These are phyloP conservation scores for Pyrus bretschneideri DNA, from an alignment of 306 rosid species.

Conservation along the genomic window DNA sequence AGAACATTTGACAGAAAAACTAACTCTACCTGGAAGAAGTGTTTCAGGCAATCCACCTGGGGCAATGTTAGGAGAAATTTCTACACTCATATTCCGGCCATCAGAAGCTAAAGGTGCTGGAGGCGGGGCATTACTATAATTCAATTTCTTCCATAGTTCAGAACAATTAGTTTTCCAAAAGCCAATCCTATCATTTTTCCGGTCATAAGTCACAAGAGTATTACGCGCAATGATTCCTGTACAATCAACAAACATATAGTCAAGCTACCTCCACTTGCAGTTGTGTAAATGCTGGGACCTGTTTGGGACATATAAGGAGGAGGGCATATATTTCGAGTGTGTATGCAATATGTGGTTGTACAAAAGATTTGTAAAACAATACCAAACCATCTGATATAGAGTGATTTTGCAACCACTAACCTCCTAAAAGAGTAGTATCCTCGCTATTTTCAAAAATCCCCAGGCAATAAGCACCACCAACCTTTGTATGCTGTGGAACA, in stretches of 20 bases:
- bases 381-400: not conserved
- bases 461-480: conserved; percentile 45
- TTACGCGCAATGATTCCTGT: conserved; percentile 49
- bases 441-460: conserved; percentile 40
- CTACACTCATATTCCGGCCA: conserved; percentile 16
- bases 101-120: conserved; percentile 10
- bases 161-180: conserved; percentile 52
- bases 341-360: not conserved
- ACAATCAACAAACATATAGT: not conserved
- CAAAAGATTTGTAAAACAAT: not conserved
- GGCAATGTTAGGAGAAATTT: conserved; percentile 16
- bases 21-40: conserved; percentile 27
- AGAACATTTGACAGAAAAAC: not conserved
- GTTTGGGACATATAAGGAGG: not conserved
- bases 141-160: conserved; percentile 35
- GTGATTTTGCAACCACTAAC: conserved; percentile 2
- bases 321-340: not conserved
- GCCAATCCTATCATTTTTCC: conserved; percentile 33
- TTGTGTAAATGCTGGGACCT: not conserved
- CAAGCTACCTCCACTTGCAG: not conserved
- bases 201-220: conserved; percentile 48
- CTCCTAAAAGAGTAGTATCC: conserved; percentile 50
- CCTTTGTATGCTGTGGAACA: conserved; percentile 37
- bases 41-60: conserved; percentile 19
- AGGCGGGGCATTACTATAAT: conserved; percentile 18